These are phyloP conservation scores for Diaporthe sp. DNA, from an alignment of 2,329 filamentous ascomycete genomes.

Conservation along the genomic window DNA sequence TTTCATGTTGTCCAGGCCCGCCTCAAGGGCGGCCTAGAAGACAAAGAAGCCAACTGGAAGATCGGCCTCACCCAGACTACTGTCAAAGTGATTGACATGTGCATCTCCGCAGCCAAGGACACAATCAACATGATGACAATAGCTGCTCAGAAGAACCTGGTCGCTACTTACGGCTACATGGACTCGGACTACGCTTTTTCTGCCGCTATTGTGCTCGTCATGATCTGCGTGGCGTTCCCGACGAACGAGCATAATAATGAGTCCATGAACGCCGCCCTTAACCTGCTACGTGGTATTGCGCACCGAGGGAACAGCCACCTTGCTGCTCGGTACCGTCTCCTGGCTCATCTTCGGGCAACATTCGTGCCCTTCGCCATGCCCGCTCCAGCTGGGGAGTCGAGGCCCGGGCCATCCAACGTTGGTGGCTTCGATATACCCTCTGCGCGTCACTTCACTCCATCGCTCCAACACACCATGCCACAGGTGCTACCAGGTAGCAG, in stretches of 20 bases:
- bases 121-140: conserved; percentile 64
- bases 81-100: conserved; percentile 65
- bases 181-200: conserved; percentile 70
- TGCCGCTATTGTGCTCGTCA: conserved; percentile 66
- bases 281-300: conserved; percentile 64
- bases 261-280: conserved; percentile 62
- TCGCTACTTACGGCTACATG: conserved; percentile 71
- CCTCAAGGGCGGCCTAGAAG: conserved; percentile 53
- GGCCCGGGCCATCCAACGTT: not conserved
- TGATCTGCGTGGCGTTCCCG: conserved; percentile 68
- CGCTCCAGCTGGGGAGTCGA: not conserved
- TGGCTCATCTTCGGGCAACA: conserved; percentile 49
- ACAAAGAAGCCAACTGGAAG: conserved; percentile 59
- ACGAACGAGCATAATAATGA: conserved; percentile 55
- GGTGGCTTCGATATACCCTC: conserved; percentile 8
- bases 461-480: too few species aligned
- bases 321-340: conserved; percentile 52
- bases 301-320: conserved; percentile 67
- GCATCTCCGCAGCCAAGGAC: conserved; percentile 63
- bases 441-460: not conserved
- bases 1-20: conserved; percentile 67
- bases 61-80: conserved; percentile 63
- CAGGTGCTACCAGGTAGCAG: not conserved
- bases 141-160: conserved; percentile 63
- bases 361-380: conserved; percentile 43